Evolutionary conservation across 495 filamentous ascomycete species (phyloP).

Genomic region (Aspergillus biplanus): DNA sequence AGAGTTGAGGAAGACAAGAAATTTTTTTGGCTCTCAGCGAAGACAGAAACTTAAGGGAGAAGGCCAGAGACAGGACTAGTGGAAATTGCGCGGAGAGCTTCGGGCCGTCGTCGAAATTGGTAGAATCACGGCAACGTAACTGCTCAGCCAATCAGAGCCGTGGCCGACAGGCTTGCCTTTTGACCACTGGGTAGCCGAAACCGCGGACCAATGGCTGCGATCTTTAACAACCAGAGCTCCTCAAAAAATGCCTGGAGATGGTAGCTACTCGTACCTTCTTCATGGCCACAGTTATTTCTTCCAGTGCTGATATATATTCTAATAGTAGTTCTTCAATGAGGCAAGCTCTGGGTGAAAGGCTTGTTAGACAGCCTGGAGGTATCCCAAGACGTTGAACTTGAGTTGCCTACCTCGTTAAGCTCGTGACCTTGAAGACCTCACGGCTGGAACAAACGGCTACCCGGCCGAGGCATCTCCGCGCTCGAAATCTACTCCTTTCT

Average conservation of each 20-base stretch:
- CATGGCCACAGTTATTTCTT: background rate
- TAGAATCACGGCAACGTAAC: slow-evolving; percentile 38
- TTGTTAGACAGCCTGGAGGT: background rate
- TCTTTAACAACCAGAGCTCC: background rate
- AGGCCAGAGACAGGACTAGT: slow-evolving; percentile 39
- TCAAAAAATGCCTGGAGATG: background rate
- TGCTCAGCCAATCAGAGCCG: slow-evolving; percentile 11
- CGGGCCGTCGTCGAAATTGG: slow-evolving; percentile 46
- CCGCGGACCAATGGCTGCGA: background rate
- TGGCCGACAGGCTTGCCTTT: slow-evolving; percentile 10
- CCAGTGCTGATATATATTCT: background rate
- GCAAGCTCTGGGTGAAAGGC: too few species aligned
- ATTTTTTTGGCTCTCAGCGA: slow-evolving; percentile 25
- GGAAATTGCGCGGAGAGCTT: slow-evolving; percentile 56
- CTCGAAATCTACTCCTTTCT: background rate
- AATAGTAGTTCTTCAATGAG: too few species aligned
- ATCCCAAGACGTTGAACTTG: background rate
- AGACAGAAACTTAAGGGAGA: slow-evolving; percentile 32
- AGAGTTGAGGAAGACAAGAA: slow-evolving; percentile 34
- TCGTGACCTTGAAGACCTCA: slow-evolving; percentile 2
- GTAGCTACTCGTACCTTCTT: background rate
- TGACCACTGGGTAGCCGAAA: slow-evolving; percentile 28
- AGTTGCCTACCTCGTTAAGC: background rate
- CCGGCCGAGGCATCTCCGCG: slow-evolving; percentile 18
- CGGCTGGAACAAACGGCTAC: background rate